Base-by-base conservation (phyloP, 331 rosid species). In the Stylosanthes scabra region DNA sequence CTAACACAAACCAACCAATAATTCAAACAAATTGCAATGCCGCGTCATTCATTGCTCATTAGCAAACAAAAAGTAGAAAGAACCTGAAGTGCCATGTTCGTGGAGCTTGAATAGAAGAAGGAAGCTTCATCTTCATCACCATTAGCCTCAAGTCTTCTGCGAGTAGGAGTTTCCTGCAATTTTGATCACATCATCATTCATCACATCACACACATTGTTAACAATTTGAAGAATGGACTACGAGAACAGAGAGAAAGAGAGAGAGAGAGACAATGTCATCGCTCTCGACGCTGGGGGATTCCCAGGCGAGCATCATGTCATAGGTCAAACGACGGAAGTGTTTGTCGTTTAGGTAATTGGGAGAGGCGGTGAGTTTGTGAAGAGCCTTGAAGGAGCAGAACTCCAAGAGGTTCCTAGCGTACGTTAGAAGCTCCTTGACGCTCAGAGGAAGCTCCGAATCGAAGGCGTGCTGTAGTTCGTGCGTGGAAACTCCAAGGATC, bases 301-400 rank as follows among this genome's bases (percentile, higher is more conserved):
- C 99, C 97, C 97, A 94, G 11, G 97, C 96, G 59, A 94, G 93
- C 99, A 94, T 94, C 87, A 89, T 90, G 74, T 94, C 99, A 58
- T 81, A 94, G 29, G 96, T 81, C 70, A 94, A 67, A 37, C 82
- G 86, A 14, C 93, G 89, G 59, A 94, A 85, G 8, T 88, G 95
- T 57, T 84, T 78, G 50, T 82, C 83, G 50, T 59, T 82, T 79
- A 94, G 59, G 83, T 81, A 94, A 83, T 89, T 85, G 0, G 89
- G 71, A 68, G 65, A 57, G 71, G 49, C 62, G 40, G 39, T 76
- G 20, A 84, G 2, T 57, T 71, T 74, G 73, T 84, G 80, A 45
- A 94, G 85, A 29, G 99, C 87, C 67, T 84, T 88, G 70, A 66
- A 91, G 4, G 97, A 94, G 75, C 88, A 88, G 66, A 89, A 88